phyloP scores from a whole-genome alignment of 2,329 filamentous ascomycete species.

The Elsinoe arachidis region DNA sequence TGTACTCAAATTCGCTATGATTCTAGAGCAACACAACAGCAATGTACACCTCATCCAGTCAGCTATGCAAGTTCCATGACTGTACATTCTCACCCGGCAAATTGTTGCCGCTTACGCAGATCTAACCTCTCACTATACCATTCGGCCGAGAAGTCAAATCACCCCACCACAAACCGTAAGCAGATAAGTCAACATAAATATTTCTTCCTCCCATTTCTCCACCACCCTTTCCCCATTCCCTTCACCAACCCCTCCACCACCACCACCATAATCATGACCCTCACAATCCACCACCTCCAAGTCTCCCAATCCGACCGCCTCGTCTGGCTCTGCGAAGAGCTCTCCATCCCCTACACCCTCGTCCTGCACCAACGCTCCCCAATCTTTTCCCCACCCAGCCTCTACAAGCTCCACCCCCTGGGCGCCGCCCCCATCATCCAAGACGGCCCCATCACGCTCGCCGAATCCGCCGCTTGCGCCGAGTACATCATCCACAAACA shows the following conservation, averaged over 20 bases:
- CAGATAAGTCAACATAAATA: no score
- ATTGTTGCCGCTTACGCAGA: no score
- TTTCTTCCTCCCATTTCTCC: no score
- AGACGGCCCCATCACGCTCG: slow-evolving; percentile 44
- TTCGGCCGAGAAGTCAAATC: no score
- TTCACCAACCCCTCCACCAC: slow-evolving; percentile 31
- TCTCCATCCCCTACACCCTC: slow-evolving; percentile 46
- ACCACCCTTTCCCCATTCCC: not conserved
- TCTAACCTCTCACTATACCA: no score
- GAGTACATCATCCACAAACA: slow-evolving; percentile 55
- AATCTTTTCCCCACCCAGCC: slow-evolving; percentile 24
- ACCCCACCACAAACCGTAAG: no score
- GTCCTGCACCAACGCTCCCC: slow-evolving; percentile 41
- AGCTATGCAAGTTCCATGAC: no score
- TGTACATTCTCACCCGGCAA: no score
- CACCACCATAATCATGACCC: slow-evolving; percentile 34
- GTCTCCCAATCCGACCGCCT: slow-evolving; percentile 56
- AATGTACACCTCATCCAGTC: no score
- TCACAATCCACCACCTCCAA: slow-evolving; percentile 30
- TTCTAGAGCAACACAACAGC: no score
- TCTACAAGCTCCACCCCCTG: slow-evolving; percentile 32
- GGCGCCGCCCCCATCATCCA: slow-evolving; percentile 54
- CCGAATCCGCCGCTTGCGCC: slow-evolving; percentile 51
- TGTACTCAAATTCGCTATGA: no score
- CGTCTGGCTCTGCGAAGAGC: slow-evolving; percentile 57